Evolutionary conservation across 202 grass and related monocot species (phyloP).

Genomic region (Zizania palustris): DNA sequence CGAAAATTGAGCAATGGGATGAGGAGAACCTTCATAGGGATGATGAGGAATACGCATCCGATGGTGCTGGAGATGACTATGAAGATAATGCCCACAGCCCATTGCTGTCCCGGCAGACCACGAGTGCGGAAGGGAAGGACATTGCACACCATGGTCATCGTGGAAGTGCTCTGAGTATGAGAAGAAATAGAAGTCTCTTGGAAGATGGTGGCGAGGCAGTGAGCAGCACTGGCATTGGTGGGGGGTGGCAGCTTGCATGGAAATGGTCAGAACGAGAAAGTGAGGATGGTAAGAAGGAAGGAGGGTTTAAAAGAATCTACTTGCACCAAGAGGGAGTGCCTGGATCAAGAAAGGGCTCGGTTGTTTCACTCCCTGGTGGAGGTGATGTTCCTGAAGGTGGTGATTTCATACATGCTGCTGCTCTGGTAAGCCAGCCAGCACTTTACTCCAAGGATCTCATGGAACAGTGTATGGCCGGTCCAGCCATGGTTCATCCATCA

Average conservation of each 20-base stretch:
- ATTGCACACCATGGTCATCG: conserved; percentile 47
- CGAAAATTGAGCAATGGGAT: conserved; percentile 85
- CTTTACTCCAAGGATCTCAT: conserved; percentile 74
- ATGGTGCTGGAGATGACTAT: conserved; percentile 61
- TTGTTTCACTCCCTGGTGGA: conserved; percentile 72
- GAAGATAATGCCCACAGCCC: conserved; percentile 82
- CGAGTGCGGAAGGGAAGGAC: conserved; percentile 74
- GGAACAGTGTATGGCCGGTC: conserved; percentile 55
- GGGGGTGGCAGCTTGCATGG: conserved; percentile 88
- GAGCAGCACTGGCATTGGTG: conserved; percentile 82
- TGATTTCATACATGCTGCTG: conserved; percentile 72
- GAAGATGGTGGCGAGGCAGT: conserved; percentile 62
- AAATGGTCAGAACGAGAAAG: conserved; percentile 88
- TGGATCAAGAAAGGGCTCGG: conserved; percentile 68
- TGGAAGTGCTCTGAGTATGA: conserved; percentile 66
- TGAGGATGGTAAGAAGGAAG: conserved; percentile 79
- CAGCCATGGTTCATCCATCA: conserved; percentile 69
- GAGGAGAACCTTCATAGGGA: conserved; percentile 82
- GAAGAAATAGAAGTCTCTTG: conserved; percentile 65
- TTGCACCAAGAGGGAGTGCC: conserved; percentile 72
- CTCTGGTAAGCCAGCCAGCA: conserved; percentile 83
- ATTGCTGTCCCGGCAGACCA: conserved; percentile 68
- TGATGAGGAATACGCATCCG: conserved; percentile 76
- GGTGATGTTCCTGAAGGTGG: conserved; percentile 55
- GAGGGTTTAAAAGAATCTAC: conserved; percentile 87